Conservation (phyloP, 2,329 filamentous ascomycete species). For the Annulohypoxylon truncatum region DNA sequence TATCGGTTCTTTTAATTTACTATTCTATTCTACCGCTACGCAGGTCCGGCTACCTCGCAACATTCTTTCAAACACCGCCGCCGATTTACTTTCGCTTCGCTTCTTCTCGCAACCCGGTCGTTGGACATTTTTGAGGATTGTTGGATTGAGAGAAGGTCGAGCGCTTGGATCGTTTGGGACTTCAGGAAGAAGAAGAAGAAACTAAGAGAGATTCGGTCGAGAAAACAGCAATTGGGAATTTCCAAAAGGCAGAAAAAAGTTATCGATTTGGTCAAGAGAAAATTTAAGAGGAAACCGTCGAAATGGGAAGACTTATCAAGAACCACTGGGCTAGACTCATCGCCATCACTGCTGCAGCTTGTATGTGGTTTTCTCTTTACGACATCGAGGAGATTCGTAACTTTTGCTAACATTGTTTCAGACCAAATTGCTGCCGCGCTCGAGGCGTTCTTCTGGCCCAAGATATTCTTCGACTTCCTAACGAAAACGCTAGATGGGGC, state of each 20-base stretch:
- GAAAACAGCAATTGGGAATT: constrained; percentile 38
- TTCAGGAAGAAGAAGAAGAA: constrained; percentile 37
- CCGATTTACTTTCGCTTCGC: constrained; percentile 29
- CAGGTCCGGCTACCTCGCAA: constrained; percentile 66
- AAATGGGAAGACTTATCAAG: constrained; percentile 98
- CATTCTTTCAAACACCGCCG: constrained; percentile 42
- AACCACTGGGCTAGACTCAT: constrained; percentile 99
- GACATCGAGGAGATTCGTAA: background rate
- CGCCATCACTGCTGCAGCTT: constrained; percentile 80
- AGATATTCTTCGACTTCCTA: constrained; percentile 97
- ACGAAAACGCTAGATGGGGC: constrained; percentile 89
- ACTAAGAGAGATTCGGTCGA: constrained; percentile 20
- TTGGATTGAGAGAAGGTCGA: constrained; percentile 31
- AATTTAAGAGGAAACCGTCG: constrained; percentile 45
- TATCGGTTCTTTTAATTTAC: constrained; percentile 55
- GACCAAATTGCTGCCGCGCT: constrained; percentile 88
- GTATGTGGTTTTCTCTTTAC: constrained; percentile 51
- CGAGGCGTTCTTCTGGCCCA: constrained; percentile 96
- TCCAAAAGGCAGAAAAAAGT: constrained; percentile 33
- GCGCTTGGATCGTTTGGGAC: constrained; percentile 39
- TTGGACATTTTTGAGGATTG: constrained; percentile 24
- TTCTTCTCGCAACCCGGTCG: constrained; percentile 38
- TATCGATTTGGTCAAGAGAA: constrained; percentile 28
- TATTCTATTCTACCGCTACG: constrained; percentile 52
- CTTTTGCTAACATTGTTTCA: constrained; percentile 56